phyloP scores from a whole-genome alignment of 2,329 filamentous ascomycete species.

The Gnomoniopsis sp. region DNA sequence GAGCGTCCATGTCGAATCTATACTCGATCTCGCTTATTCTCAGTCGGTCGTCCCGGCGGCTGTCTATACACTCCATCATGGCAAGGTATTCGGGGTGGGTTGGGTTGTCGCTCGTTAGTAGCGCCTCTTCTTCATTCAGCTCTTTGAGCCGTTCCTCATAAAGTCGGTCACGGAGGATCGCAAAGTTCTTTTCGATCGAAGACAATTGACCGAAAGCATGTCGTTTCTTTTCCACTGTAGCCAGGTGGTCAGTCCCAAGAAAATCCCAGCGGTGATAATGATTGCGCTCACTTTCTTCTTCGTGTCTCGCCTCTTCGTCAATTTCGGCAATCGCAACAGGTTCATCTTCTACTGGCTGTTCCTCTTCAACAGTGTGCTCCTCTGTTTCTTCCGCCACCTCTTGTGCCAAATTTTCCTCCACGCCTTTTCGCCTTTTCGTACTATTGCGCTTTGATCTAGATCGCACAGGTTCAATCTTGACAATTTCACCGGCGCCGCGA shows the following conservation, averaged over 20 bases:
- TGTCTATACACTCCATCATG: slow-evolving; percentile 84
- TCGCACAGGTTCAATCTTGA: slow-evolving; percentile 21
- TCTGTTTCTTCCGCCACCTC: slow-evolving; percentile 20
- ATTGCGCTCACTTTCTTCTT: slow-evolving; percentile 58
- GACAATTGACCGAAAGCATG: slow-evolving; percentile 76
- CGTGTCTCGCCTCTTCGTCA: slow-evolving; percentile 59
- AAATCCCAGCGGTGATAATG: not conserved
- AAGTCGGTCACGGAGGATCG: slow-evolving; percentile 76
- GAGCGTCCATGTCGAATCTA: slow-evolving; percentile 68
- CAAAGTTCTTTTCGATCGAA: slow-evolving; percentile 84
- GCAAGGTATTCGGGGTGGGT: slow-evolving; percentile 89
- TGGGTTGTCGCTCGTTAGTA: slow-evolving; percentile 56
- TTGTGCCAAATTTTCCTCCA: slow-evolving; percentile 25
- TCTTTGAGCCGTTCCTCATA: slow-evolving; percentile 85
- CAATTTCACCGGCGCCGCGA: slow-evolving; percentile 36
- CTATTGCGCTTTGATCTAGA: slow-evolving; percentile 27
- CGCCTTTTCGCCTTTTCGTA: slow-evolving; percentile 29
- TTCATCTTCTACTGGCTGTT: slow-evolving; percentile 30
- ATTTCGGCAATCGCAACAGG: slow-evolving; percentile 54
- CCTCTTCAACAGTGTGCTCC: slow-evolving; percentile 2
- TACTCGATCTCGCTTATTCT: slow-evolving; percentile 71
- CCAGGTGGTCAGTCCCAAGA: slow-evolving; percentile 28
- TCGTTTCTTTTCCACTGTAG: slow-evolving; percentile 71
- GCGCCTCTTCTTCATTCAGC: slow-evolving; percentile 67
- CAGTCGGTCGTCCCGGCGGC: slow-evolving; percentile 76